Percentiles rank a stretch among this genome's conserved stretches.
These are phyloP conservation scores for Auriscalpium orientale DNA, from an alignment of 768 basidiomycete genomes.

Conservation along the genomic window DNA sequence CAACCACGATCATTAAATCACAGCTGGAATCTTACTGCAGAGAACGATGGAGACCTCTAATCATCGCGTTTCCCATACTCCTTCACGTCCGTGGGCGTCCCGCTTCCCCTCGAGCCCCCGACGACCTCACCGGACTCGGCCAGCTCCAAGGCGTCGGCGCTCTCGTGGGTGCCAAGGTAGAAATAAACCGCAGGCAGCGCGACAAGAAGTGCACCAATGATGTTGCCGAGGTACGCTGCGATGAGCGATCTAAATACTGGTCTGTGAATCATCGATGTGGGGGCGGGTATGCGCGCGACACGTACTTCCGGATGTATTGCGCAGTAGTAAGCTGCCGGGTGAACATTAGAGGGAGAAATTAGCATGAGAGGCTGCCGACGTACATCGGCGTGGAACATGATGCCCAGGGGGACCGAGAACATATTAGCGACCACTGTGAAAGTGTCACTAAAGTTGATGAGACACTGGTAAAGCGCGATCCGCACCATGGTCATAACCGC, in stretches of 20 bases:
- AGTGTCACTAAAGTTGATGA: too few relatives aligned
- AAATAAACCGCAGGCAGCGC: constrained; percentile 59
- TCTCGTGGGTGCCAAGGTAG: constrained; percentile 45
- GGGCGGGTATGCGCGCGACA: background rate
- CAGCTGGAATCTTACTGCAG: too few relatives aligned
- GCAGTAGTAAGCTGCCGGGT: constrained; percentile 37
- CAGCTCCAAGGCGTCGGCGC: constrained; percentile 1
- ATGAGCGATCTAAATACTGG: constrained; percentile 44
- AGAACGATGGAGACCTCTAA: background rate
- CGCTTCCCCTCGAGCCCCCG: background rate
- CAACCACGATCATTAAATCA: too few relatives aligned
- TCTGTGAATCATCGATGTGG: background rate
- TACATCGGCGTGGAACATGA: constrained; percentile 63
- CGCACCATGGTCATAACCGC: constrained; percentile 61
- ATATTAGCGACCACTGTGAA: constrained; percentile 61
- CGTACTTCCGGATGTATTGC: constrained; percentile 62
- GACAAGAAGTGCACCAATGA: constrained; percentile 57
- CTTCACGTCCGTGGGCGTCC: background rate
- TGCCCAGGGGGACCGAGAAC: constrained; percentile 64
- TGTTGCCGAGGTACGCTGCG: constrained; percentile 59
- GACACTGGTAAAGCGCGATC: background rate
- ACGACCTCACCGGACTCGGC: constrained; percentile 4
- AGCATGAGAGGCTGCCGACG: constrained; percentile 15
- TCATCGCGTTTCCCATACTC: background rate
- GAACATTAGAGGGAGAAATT: background rate